Conservation (phyloP, 179 eudicot species). For the Spinacia oleracea region DNA sequence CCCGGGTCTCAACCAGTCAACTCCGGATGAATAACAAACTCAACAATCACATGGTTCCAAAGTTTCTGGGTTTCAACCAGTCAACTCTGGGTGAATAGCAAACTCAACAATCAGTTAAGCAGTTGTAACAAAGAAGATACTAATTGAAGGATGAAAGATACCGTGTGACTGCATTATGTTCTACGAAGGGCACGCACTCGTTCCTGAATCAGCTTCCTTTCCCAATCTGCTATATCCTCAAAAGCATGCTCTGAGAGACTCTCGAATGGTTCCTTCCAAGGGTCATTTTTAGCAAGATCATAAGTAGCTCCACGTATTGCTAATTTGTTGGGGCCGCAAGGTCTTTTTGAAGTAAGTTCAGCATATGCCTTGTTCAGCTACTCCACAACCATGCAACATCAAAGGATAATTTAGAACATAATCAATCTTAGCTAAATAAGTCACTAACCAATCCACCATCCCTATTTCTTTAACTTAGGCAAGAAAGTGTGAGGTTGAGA, state of each 20-base stretch:
- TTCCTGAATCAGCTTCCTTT: conserved; percentile 76
- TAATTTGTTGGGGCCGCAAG: conserved; percentile 83
- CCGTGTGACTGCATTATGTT: conserved; percentile 31
- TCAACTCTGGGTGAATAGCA: not conserved
- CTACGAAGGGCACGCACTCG: conserved; percentile 72
- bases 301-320: conserved; percentile 94
- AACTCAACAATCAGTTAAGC: not conserved
- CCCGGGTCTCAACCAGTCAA: not conserved
- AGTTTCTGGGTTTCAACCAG: not conserved
- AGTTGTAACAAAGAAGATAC: not conserved
- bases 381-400: conserved; percentile 14
- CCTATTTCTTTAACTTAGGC: not conserved
- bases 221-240: conserved; percentile 76
- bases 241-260: conserved; percentile 76
- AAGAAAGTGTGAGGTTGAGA: not conserved
- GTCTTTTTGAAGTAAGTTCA: conserved; percentile 66
- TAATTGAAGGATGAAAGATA: conserved; percentile 6
- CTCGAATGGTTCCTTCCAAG: conserved; percentile 84
- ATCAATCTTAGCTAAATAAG: not conserved
- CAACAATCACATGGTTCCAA: not conserved
- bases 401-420: not conserved
- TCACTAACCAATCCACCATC: not conserved
- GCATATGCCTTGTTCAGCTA: conserved; percentile 74
- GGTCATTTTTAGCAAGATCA: conserved; percentile 74
- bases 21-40: not conserved